These are phyloP conservation scores for Gaertneriomyces sp. DNA, from an alignment of 192 early-diverging fungal species.

Conservation along the genomic window DNA sequence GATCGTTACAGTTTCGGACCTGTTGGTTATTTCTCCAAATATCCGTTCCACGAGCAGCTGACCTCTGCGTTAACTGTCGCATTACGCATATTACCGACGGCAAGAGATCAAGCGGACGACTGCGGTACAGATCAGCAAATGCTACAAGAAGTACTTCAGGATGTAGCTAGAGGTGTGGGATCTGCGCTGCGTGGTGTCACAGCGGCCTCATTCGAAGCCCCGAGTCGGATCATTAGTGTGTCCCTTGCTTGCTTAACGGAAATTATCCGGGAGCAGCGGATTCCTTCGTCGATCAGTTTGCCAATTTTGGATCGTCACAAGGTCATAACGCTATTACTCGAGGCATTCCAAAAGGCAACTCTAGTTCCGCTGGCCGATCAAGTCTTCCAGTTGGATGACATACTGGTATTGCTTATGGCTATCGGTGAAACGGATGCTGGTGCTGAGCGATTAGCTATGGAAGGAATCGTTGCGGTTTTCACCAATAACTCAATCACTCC, in stretches of 20 bases:
- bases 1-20: conserved; percentile 20
- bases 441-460: conserved; percentile 30
- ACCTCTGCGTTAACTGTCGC: conserved; percentile 8
- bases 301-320: conserved; percentile 24
- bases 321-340: conserved; percentile 19
- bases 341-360: conserved; percentile 17
- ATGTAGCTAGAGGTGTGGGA: conserved; percentile 14
- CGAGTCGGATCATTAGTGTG: neutral
- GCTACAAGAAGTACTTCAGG: conserved; percentile 14
- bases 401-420: conserved; percentile 32
- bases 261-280: conserved; percentile 8
- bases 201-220: neutral
- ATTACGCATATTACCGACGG: conserved; percentile 4
- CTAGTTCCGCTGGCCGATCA: conserved; percentile 2
- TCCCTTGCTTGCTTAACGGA: conserved; percentile 17
- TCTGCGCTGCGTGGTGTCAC: conserved; percentile 10
- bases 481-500: conserved; percentile 35
- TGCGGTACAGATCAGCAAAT: neutral
- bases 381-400: conserved; percentile 5
- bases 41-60: conserved; percentile 22
- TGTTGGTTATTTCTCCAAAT: conserved; percentile 23
- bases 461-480: conserved; percentile 12
- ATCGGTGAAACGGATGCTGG: conserved; percentile 21
- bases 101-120: too few species aligned
- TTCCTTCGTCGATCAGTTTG: conserved; percentile 2